A percentile compares a stretch with the other conserved stretches of the same genome.
Evolutionary conservation across 768 basidiomycete species (phyloP).

Genomic region (Lactarius deliciosus): DNA sequence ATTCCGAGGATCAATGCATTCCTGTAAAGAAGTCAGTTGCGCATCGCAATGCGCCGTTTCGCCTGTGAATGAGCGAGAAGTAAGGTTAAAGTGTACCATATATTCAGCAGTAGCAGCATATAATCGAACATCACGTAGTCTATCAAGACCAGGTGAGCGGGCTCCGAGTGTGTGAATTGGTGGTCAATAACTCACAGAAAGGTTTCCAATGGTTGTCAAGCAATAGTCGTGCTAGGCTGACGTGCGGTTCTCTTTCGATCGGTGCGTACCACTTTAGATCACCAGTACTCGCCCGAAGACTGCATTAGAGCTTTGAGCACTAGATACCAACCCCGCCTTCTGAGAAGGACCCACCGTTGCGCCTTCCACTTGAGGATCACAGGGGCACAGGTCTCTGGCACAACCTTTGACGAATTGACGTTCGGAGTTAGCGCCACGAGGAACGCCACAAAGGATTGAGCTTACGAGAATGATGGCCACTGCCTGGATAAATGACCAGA

Average conservation of each 20-base stretch:
- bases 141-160: conserved; percentile 32
- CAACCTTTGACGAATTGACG: conserved; percentile 41
- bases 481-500: conserved; percentile 63
- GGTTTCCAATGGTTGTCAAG: conserved; percentile 63
- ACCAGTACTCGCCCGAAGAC: conserved; percentile 56
- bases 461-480: conserved; percentile 52
- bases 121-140: conserved; percentile 63
- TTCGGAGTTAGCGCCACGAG: background rate
- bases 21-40: conserved; percentile 32
- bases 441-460: background rate
- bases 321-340: background rate
- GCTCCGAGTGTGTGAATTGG: background rate
- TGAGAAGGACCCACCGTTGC: conserved; percentile 39
- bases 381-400: conserved; percentile 72
- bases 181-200: conserved; percentile 53
- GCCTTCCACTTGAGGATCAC: conserved; percentile 63
- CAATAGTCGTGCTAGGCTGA: conserved; percentile 48
- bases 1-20: conserved; percentile 44
- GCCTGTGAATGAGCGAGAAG: conserved; percentile 10
- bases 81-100: conserved; percentile 49
- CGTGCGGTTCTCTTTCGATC: conserved; percentile 48
- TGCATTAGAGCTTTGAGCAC: conserved; percentile 28
- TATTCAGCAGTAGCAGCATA: conserved; percentile 73
- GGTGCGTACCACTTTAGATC: conserved; percentile 57
- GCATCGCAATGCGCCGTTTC: background rate